Conservation (phyloP, 2,329 filamentous ascomycete species). For the Exophiala mesophila region DNA sequence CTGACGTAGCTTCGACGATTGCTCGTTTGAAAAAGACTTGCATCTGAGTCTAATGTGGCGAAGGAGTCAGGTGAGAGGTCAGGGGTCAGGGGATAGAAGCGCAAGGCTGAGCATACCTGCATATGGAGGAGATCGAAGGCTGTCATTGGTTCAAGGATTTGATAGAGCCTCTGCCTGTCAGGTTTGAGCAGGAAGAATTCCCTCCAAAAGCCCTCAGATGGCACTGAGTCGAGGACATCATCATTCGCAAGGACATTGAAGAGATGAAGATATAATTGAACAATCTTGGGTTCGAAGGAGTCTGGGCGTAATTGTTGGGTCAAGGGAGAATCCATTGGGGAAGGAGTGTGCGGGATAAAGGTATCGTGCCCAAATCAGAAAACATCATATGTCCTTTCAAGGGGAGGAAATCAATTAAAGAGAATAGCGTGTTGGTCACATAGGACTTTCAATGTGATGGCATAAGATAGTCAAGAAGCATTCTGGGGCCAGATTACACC, state of each 20-base stretch:
- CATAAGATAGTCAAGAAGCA: no score
- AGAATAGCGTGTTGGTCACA: no score
- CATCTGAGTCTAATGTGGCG: conserved; percentile 58
- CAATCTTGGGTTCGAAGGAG: conserved; percentile 89
- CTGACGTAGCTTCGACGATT: conserved; percentile 62
- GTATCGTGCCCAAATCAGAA: background rate
- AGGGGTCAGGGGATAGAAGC: conserved; percentile 7
- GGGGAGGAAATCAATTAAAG: no score
- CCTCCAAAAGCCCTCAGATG: conserved; percentile 88
- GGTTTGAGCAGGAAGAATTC: conserved; percentile 91
- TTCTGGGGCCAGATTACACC: no score
- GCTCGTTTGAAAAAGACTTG: conserved; percentile 73
- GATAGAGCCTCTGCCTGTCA: conserved; percentile 63
- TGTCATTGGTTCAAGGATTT: conserved; percentile 63
- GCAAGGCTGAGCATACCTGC: conserved; percentile 49
- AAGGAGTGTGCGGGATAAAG: background rate
- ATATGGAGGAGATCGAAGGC: conserved; percentile 71
- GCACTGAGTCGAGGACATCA: conserved; percentile 60
- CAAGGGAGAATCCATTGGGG: conserved; percentile 61
- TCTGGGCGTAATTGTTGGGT: conserved; percentile 88
- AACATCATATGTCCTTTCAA: conserved; percentile 1
- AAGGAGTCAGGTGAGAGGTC: conserved; percentile 26
- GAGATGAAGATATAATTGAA: conserved; percentile 78
- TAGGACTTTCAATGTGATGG: no score
- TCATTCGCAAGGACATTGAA: conserved; percentile 52